Conservation (phyloP, 2,329 filamentous ascomycete species). For the Claviceps pazoutovae region DNA sequence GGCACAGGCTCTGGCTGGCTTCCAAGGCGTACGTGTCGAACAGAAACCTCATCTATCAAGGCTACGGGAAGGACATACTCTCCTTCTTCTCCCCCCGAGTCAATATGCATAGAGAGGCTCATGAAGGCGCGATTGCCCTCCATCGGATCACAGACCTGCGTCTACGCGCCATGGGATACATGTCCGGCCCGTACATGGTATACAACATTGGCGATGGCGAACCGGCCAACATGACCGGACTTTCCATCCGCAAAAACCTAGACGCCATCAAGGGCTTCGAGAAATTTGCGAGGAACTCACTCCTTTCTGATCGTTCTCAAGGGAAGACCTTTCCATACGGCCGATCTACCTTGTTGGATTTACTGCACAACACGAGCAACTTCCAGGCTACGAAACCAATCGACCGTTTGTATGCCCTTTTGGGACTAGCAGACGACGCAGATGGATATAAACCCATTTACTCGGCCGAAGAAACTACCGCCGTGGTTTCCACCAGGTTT, state of each 20-base stretch:
- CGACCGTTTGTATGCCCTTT: constrained; percentile 3
- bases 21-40: constrained; percentile 8
- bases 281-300: neutral
- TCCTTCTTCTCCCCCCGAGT: neutral
- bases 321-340: constrained; percentile 5
- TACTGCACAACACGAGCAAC: constrained; percentile 4
- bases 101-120: constrained; percentile 4
- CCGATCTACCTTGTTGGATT: neutral
- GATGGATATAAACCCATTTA: constrained; percentile 4
- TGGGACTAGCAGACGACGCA: constrained; percentile 5
- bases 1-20: constrained; percentile 5
- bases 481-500: constrained; percentile 3
- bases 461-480: constrained; percentile 3
- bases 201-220: constrained; percentile 1
- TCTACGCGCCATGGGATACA: constrained; percentile 6
- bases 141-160: constrained; percentile 4
- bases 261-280: constrained; percentile 4
- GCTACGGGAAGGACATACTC: neutral
- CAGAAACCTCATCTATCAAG: constrained; percentile 4
- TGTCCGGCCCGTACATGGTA: constrained; percentile 5
- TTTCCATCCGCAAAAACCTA: constrained; percentile 5
- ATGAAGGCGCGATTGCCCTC: constrained; percentile 3
- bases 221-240: neutral
- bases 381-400: constrained; percentile 4
- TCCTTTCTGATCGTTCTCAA: constrained; percentile 1